A percentile compares a stretch with the other conserved stretches of the same genome.
phyloP scores from a whole-genome alignment of 2,329 filamentous ascomycete genomes.

The Madurella fahalii region DNA sequence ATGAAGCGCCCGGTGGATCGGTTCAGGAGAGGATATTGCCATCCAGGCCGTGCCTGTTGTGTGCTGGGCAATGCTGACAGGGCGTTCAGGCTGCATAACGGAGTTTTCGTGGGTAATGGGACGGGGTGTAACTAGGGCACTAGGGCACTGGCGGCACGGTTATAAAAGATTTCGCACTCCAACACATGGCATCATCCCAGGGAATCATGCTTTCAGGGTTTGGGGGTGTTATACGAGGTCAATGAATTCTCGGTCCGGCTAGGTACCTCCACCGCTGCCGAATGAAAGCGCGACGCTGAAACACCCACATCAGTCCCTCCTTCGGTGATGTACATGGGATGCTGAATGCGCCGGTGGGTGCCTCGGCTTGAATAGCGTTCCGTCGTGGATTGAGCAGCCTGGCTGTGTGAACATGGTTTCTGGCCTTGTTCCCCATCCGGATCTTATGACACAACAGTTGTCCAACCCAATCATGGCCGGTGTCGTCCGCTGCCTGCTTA shows the following conservation, averaged over 20 bases:
- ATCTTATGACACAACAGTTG: constrained; percentile 16
- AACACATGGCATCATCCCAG: constrained; percentile 28
- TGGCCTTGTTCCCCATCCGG: constrained; percentile 11
- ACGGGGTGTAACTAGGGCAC: constrained; percentile 27
- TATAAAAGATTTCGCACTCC: constrained; percentile 27
- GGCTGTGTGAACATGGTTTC: constrained; percentile 7
- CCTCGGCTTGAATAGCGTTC: constrained; percentile 8
- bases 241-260: constrained; percentile 27
- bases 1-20: constrained; percentile 32
- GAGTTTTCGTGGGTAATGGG: constrained; percentile 22
- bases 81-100: constrained; percentile 24
- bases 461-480: background rate
- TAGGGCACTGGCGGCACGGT: constrained; percentile 29
- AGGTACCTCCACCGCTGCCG: constrained; percentile 27
- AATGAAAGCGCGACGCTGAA: constrained; percentile 28
- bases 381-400: constrained; percentile 6
- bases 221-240: constrained; percentile 28
- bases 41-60: background rate
- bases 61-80: constrained; percentile 21
- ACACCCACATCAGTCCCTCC: constrained; percentile 16
- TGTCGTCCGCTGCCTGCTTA: background rate
- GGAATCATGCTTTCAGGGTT: constrained; percentile 27
- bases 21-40: background rate
- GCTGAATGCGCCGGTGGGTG: constrained; percentile 9
- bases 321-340: constrained; percentile 15